These are phyloP conservation scores for Yamadazyma atmosphaerica DNA, from an alignment of 1,139 yeast genomes.

Conservation along the genomic window DNA sequence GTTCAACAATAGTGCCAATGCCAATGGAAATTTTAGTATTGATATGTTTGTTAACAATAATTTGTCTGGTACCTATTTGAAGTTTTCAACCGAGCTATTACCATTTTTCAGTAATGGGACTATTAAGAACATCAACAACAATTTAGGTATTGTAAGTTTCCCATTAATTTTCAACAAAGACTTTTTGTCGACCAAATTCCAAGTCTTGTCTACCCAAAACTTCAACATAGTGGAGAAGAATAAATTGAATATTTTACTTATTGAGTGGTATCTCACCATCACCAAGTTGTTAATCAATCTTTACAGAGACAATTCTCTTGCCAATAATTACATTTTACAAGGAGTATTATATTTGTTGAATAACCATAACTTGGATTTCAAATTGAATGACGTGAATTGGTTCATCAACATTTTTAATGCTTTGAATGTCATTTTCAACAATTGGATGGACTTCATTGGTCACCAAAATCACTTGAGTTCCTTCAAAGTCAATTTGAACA, in stretches of 20 bases:
- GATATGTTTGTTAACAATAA: conserved; percentile 11
- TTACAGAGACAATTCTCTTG: conserved; percentile 19
- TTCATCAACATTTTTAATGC: conserved; percentile 14
- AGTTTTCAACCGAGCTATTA: conserved; percentile 14
- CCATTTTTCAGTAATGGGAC: conserved; percentile 23
- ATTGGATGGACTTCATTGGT: conserved; percentile 21
- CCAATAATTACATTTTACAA: conserved; percentile 31
- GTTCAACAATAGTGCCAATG: conserved; percentile 23
- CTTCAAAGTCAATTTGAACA: conserved; percentile 11
- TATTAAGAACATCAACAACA: conserved; percentile 37
- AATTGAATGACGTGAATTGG: conserved; percentile 11
- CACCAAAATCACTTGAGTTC: conserved; percentile 3
- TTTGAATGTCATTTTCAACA: conserved; percentile 20
- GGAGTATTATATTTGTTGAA: conserved; percentile 27
- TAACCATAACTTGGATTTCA: conserved; percentile 15
- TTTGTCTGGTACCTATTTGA: conserved; percentile 14
- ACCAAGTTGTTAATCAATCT: conserved; percentile 31
- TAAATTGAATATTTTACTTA: conserved; percentile 23
- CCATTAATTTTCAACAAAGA: conserved; percentile 43
- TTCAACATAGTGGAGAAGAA: conserved; percentile 8
- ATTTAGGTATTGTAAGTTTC: conserved; percentile 43
- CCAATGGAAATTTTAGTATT: conserved; percentile 13
- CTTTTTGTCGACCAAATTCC: conserved; percentile 19
- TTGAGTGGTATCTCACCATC: conserved; percentile 44
- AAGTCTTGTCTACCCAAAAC: background rate